Conservation (phyloP, 352 stramenopile genomes). For the Phytophthora macrochlamydospora region DNA sequence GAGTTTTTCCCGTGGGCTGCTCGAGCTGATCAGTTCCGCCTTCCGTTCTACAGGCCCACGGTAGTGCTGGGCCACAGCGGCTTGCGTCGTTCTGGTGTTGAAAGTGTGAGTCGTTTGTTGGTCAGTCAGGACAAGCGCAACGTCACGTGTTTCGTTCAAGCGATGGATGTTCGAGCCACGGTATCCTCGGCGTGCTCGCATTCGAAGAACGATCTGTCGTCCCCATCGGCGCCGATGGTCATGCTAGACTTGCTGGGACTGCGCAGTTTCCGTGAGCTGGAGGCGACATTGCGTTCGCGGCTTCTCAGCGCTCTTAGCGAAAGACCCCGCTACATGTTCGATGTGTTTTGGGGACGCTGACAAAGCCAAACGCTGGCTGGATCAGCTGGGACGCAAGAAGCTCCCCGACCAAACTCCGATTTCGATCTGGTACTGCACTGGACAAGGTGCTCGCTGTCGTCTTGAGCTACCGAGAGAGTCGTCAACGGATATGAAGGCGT, state of each 20-base stretch:
- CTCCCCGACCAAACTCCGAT: slow-evolving; percentile 28
- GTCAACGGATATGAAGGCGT: slow-evolving; percentile 37
- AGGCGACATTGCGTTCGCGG: slow-evolving; percentile 38
- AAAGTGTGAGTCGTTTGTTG: slow-evolving; percentile 52
- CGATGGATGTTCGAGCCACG: slow-evolving; percentile 3
- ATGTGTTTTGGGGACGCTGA: slow-evolving; percentile 36
- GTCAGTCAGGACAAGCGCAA: slow-evolving; percentile 71
- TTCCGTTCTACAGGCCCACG: slow-evolving; percentile 52
- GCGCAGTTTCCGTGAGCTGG: slow-evolving; percentile 44
- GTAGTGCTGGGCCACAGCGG: slow-evolving; percentile 54
- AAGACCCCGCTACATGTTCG: slow-evolving; percentile 33
- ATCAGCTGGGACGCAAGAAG: slow-evolving; percentile 34
- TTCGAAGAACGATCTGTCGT: slow-evolving; percentile 7
- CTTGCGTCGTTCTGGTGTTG: slow-evolving; percentile 38
- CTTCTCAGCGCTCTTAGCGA: slow-evolving; percentile 37
- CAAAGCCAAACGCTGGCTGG: slow-evolving; percentile 34
- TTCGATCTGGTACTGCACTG: slow-evolving; percentile 48
- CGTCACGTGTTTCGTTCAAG: slow-evolving; percentile 64
- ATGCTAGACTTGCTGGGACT: slow-evolving; percentile 54
- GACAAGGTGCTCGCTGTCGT: slow-evolving; percentile 29
- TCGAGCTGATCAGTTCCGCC: slow-evolving; percentile 31
- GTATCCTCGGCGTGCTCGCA: slow-evolving; percentile 18
- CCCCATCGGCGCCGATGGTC: slow-evolving; percentile 35
- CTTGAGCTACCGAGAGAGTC: slow-evolving; percentile 19
- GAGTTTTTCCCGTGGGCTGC: slow-evolving; percentile 41